Percentiles rank a stretch among this genome's conserved stretches.
phyloP scores from a whole-genome alignment of 331 rosid genomes.

The Erythrophleum ivorense region DNA sequence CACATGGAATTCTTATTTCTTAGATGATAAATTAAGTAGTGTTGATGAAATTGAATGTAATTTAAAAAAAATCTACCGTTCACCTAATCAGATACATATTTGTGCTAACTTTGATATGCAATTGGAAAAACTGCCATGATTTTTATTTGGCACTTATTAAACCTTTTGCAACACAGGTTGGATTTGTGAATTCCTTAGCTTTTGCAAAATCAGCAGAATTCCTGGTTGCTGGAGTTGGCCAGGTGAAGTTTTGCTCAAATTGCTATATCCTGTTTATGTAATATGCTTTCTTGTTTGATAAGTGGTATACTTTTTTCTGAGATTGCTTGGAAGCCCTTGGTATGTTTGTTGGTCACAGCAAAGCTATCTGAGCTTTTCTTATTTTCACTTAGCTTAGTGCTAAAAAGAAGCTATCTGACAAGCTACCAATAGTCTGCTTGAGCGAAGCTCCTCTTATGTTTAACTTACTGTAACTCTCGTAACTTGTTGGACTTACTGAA shows the following conservation, averaged over 20 bases:
- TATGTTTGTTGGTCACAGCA: neutral
- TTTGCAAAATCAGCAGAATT: constrained; percentile 84
- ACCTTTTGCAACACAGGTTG: constrained; percentile 61
- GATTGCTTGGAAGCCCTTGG: too few relatives aligned
- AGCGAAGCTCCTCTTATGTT: neutral
- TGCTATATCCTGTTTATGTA: neutral
- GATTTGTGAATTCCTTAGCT: constrained; percentile 89
- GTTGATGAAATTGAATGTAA: constrained; percentile 4
- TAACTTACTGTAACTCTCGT: neutral
- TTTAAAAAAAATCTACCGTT: neutral
- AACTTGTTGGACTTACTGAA: too few relatives aligned
- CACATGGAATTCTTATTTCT: neutral
- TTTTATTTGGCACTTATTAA: constrained; percentile 2
- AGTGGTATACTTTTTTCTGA: neutral
- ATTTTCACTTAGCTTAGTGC: too few relatives aligned
- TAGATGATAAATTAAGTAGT: neutral
- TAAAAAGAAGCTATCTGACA: too few relatives aligned
- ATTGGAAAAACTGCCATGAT: neutral
- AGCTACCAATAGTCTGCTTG: neutral
- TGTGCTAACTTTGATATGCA: constrained; percentile 25
- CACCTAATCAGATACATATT: constrained; percentile 13
- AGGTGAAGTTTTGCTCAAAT: constrained; percentile 53
- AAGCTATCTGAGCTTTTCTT: neutral
- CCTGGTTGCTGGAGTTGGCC: constrained; percentile 88
- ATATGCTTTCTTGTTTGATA: neutral